Conservation (phyloP, 192 early-diverging fungal species). For the Backusella parvicylindrica region DNA sequence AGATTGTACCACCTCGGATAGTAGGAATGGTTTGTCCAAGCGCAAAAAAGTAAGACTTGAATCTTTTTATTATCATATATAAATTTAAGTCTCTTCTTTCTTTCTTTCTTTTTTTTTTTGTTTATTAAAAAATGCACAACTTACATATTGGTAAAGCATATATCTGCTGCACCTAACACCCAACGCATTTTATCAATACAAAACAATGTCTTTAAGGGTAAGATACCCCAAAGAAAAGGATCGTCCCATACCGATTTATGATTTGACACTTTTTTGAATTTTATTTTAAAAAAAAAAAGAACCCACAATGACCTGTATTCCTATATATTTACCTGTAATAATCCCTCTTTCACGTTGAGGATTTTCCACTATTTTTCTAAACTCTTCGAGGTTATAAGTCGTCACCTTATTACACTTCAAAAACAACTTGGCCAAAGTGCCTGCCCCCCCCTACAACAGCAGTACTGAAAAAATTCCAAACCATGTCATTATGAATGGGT, state of each 20-base stretch:
- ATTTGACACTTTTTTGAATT: slow-evolving; percentile 64
- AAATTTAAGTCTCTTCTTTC: neutral
- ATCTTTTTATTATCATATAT: slow-evolving; percentile 20
- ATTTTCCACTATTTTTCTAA: slow-evolving; percentile 52
- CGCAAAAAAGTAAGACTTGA: slow-evolving; percentile 60
- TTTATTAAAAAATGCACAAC: neutral
- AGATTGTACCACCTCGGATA: slow-evolving; percentile 78
- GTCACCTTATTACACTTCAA: slow-evolving; percentile 26
- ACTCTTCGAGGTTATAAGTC: slow-evolving; percentile 56
- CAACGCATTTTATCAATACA: slow-evolving; percentile 61
- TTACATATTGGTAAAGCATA: slow-evolving; percentile 75
- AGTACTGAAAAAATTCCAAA: slow-evolving; percentile 30
- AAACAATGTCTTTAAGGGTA: slow-evolving; percentile 55
- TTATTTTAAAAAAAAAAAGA: neutral
- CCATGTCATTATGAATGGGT: neutral
- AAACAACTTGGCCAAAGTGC: slow-evolving; percentile 31
- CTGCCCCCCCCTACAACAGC: slow-evolving; percentile 21
- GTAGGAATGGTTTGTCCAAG: slow-evolving; percentile 81
- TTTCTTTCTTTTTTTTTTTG: neutral
- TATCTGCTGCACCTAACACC: slow-evolving; percentile 85
- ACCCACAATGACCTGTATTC: neutral
- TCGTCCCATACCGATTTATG: slow-evolving; percentile 75
- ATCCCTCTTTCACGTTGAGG: slow-evolving; percentile 53
- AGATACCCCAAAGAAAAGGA: slow-evolving; percentile 70
- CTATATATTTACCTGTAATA: slow-evolving; percentile 50